These are phyloP conservation scores for Combretum micranthum DNA, from an alignment of 345 rosid species.

Conservation along the genomic window DNA sequence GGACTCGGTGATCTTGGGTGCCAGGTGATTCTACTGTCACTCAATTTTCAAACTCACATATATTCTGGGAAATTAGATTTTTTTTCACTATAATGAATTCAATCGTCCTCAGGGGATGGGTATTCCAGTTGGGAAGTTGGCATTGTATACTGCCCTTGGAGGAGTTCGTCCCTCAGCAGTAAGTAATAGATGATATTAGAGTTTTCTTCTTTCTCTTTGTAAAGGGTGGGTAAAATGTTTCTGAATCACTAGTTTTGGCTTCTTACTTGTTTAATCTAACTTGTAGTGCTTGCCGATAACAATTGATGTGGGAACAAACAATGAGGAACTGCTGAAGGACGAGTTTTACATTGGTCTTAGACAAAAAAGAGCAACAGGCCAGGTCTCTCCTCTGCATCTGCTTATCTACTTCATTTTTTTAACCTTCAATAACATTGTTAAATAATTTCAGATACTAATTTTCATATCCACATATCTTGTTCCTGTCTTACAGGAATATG, in stretches of 20 bases:
- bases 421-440: neutral
- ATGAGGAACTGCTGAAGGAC: constrained; percentile 67
- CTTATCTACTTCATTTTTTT: neutral
- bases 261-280: neutral
- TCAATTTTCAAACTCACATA: neutral
- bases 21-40: constrained; percentile 43
- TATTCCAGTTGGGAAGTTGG: constrained; percentile 79
- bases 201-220: no score
- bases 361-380: constrained; percentile 73
- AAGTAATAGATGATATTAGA: constrained; percentile 19
- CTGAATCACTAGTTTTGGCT: neutral
- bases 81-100: neutral
- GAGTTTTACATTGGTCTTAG: constrained; percentile 84
- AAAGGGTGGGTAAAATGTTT: no score
- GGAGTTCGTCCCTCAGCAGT: constrained; percentile 88
- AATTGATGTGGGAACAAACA: constrained; percentile 90
- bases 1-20: constrained; percentile 98
- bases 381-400: constrained; percentile 30
- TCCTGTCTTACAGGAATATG: constrained; percentile 50
- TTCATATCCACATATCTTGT: constrained; percentile 8
- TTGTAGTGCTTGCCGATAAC: constrained; percentile 80
- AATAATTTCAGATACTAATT: neutral
- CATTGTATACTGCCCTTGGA: constrained; percentile 85
- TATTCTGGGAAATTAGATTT: neutral
- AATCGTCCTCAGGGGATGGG: constrained; percentile 67